Evolutionary conservation across 192 early-diverging fungal genomes (phyloP).

Genomic region (Coemansia sp.): DNA sequence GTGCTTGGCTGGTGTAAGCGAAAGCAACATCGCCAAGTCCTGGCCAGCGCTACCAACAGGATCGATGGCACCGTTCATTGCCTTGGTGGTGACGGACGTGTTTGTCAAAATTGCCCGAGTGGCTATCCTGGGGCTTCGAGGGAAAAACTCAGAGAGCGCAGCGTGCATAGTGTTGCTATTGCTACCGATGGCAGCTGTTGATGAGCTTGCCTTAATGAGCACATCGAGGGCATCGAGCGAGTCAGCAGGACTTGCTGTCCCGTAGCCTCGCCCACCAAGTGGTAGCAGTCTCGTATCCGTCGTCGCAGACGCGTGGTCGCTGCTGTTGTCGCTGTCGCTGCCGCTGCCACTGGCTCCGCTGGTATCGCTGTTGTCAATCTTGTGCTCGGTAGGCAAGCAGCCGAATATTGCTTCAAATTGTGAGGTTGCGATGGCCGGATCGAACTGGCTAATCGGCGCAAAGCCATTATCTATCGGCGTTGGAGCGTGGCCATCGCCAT

Average conservation of each 20-base stretch:
- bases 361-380: constrained; percentile 3
- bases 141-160: constrained; percentile 10
- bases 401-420: constrained; percentile 26
- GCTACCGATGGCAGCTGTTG: neutral
- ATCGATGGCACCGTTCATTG: constrained; percentile 41
- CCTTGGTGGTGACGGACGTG: constrained; percentile 42
- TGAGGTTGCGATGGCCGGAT: constrained; percentile 12
- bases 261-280: neutral
- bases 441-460: neutral
- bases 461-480: neutral
- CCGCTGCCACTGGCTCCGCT: constrained; percentile 13
- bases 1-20: neutral
- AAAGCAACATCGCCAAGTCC: constrained; percentile 3
- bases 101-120: constrained; percentile 31
- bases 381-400: neutral
- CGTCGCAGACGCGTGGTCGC: constrained; percentile 8
- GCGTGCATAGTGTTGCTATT: neutral
- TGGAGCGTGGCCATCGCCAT: neutral
- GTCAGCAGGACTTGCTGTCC: neutral
- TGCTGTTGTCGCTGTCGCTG: constrained; percentile 25
- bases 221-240: neutral
- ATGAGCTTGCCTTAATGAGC: neutral
- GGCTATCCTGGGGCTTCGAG: constrained; percentile 17
- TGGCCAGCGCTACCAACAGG: neutral
- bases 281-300: constrained; percentile 6